Percentiles rank a stretch among this genome's conserved stretches.
phyloP scores from a whole-genome alignment of 345 rosid species.

The Combretum micranthum region DNA sequence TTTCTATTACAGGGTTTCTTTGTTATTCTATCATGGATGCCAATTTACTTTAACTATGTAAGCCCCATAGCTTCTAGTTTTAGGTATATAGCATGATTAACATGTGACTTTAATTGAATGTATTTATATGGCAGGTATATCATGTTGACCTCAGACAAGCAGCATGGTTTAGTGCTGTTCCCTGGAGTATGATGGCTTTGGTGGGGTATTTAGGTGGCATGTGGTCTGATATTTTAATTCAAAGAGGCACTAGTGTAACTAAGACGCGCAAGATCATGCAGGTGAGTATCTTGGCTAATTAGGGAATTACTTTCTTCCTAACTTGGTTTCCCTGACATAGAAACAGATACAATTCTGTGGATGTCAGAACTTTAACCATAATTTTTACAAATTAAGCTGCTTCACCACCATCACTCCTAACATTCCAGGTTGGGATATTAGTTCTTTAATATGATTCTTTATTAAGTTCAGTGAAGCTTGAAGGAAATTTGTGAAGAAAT shows the following conservation, averaged over 20 bases:
- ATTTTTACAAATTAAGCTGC: too few relatives aligned
- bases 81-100: background rate
- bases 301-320: too few relatives aligned
- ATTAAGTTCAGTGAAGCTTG: too few relatives aligned
- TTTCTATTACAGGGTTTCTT: conserved; percentile 68
- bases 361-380: too few relatives aligned
- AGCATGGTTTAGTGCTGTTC: conserved; percentile 96
- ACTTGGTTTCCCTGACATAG: too few relatives aligned
- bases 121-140: conserved; percentile 44
- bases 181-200: conserved; percentile 94
- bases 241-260: conserved; percentile 64
- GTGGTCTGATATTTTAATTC: conserved; percentile 74
- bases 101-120: background rate
- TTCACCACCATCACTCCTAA: too few relatives aligned
- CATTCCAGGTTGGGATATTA: too few relatives aligned
- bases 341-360: too few relatives aligned
- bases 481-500: too few relatives aligned
- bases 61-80: conserved; percentile 18
- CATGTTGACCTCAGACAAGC: conserved; percentile 92
- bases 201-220: conserved; percentile 78
- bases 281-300: conserved; percentile 25
- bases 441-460: too few relatives aligned
- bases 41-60: conserved; percentile 85
- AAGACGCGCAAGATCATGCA: conserved; percentile 91
- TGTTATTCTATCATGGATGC: conserved; percentile 99